These are phyloP conservation scores for Auricularia sp. DNA, from an alignment of 768 basidiomycete genomes.

Conservation along the genomic window DNA sequence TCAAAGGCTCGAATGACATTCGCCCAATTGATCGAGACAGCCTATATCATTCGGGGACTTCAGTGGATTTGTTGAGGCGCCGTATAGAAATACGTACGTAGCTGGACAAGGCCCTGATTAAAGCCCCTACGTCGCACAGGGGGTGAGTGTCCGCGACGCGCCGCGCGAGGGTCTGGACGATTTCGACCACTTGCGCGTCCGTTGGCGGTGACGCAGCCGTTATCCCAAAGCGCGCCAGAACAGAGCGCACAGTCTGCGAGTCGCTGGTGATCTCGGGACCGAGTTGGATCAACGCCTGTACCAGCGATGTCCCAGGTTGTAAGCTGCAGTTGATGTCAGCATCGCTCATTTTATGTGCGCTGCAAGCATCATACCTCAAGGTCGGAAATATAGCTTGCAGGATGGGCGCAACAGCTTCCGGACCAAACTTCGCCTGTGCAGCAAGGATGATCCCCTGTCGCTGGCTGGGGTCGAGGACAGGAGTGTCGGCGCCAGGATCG, in stretches of 20 bases:
- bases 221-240: conserved; percentile 67
- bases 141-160: conserved; percentile 62
- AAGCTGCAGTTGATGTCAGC: conserved; percentile 34
- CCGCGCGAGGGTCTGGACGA: conserved; percentile 55
- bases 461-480: conserved; percentile 61
- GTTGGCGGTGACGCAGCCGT: conserved; percentile 61
- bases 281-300: conserved; percentile 65
- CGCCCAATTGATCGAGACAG: conserved; percentile 65
- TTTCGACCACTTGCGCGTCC: conserved; percentile 60
- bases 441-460: conserved; percentile 66
- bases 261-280: conserved; percentile 74
- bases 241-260: conserved; percentile 53
- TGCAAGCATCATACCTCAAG: conserved; percentile 42
- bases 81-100: conserved; percentile 42
- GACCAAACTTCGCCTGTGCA: conserved; percentile 70
- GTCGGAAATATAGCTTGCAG: conserved; percentile 64
- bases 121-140: conserved; percentile 62
- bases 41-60: conserved; percentile 28
- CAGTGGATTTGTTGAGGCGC: not conserved
- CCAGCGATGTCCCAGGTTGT: conserved; percentile 52
- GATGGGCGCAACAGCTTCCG: conserved; percentile 63
- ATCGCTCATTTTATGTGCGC: conserved; percentile 8
- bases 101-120: conserved; percentile 62
- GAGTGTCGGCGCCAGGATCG: conserved; percentile 56
- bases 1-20: conserved; percentile 80